Evolutionary conservation across 768 basidiomycete species (phyloP), one percentile per base, ranked within the genome.

Genomic region (Tulasnella sp.): DNA sequence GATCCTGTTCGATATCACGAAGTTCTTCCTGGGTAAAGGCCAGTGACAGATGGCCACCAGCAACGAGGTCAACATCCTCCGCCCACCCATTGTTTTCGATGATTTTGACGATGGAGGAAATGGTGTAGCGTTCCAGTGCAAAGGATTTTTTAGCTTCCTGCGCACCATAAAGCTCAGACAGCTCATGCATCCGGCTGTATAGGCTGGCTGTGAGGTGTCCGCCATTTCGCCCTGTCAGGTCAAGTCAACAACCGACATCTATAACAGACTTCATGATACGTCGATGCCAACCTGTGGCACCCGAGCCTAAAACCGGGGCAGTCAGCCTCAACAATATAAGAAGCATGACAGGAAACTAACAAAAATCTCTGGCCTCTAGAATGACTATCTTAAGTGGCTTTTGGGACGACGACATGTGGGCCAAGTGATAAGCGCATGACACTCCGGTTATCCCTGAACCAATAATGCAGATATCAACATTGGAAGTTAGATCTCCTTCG

Each of bases 341-440:
- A 69, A 21, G 13, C 9, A 32, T 26, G 49, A 63, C 69, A 32
- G 63, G 66, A 50, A 75, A 32, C 87, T 72, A 23, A 90, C 91
- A 87, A 70, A 93, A 85, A 67, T 89, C 85, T 65, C 93, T 74
- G 3, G 90, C 93, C 67, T 95, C 92, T 8, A 96, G 69, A 11
- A 94, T 73, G 17, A 83, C 80, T 0, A 84, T 75, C 29, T 73
- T 80, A 45, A 80, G 63, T 17, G 74, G 66, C 62, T 67, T 62
- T 68, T 42, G 75, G 72, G 15, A 88, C 72, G 34, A 38, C 34
- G 34, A 38, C 23, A 84, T 52, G 75, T 51, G 73, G 2, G 81
- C 73, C 32, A 92, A 73, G 67, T 90, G 85, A 69, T 86, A 89
- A 5, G 86, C 85, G 3, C 80, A 77, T 19, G 82, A 80, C 5